Conservation (phyloP, 768 basidiomycete genomes). For the Leccinum obscurum region DNA sequence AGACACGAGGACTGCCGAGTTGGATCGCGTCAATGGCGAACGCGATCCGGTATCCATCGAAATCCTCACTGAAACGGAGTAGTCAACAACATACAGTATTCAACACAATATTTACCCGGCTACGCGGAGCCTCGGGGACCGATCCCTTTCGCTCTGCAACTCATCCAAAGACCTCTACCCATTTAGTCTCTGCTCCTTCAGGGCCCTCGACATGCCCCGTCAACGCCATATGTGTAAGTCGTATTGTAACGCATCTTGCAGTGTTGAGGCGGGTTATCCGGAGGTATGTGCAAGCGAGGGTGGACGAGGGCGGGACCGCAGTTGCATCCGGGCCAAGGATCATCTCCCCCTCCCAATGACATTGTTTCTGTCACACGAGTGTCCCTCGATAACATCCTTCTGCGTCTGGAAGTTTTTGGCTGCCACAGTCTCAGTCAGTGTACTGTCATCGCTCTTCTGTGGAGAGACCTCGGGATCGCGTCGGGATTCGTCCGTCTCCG, state of each 20-base stretch:
- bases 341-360: no score
- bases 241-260: slow-evolving; percentile 80
- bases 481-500: no score
- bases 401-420: no score
- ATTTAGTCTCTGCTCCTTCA: slow-evolving; percentile 75
- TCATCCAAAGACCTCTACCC: slow-evolving; percentile 86
- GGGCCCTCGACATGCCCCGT: slow-evolving; percentile 84
- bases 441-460: no score
- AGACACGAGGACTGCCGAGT: slow-evolving; percentile 15
- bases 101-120: not conserved
- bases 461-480: no score
- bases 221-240: slow-evolving; percentile 83
- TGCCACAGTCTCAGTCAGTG: no score
- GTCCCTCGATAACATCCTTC: no score
- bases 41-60: slow-evolving; percentile 31
- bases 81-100: not conserved
- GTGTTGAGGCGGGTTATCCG: no score
- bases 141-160: slow-evolving; percentile 62
- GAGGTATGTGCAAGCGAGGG: no score
- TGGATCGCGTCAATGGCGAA: slow-evolving; percentile 25
- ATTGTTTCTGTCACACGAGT: no score
- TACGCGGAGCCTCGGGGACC: slow-evolving; percentile 27
- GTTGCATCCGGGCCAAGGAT: no score
- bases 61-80: slow-evolving; percentile 25
- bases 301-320: no score